Base-by-base conservation (phyloP, 2,329 filamentous ascomycete genomes). In the Xylaria multiplex region DNA sequence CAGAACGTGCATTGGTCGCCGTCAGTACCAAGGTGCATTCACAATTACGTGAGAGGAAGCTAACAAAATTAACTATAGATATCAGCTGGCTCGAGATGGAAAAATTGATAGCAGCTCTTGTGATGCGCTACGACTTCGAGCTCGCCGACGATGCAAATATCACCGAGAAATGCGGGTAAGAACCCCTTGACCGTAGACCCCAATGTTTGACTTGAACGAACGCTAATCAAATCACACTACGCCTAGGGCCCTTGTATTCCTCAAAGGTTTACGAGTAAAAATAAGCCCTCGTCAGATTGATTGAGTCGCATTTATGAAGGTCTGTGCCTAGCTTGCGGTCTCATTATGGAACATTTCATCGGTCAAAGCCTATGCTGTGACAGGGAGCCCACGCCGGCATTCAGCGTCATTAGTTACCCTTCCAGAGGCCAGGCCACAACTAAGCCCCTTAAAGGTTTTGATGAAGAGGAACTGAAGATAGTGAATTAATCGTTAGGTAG, bases 81-180 rank as follows among this genome's bases (percentile, higher is more conserved):
- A 64, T 64, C 16, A 59, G 55, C 48, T 55, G 55, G 62, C 48
- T 64, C 4, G 62, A 59, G 19, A 46, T 64, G 13, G 55, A 64
- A 50, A 59, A 59, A 30, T 35, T 64, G 16, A 27, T 64, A 8
- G 32, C 62, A 16, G 59, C 55, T 27, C 46, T 64, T 11, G n/a
- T 64, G 13, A 64, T 55, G 55, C 62, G 55, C 16, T 64, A 64
- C 32, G 54, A 59, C 42, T 59, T 64, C 16, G n/a, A 59, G 11
- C 16, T 64, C 13, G 11, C 54, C 1, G 48, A 53, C n/a, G 62
- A 64, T 37, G 49, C 22, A 11, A 27, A 53, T 14, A 54, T 64
- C 16, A 19, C 53, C 6, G 55, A 59, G 6, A 24, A 54, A 2
- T 37, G 54, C 55, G 40, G 55, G 62, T 64, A 22, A 59, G 62